Conservation (phyloP, 176 grass and related monocot genomes). For the Carex littledalei region DNA sequence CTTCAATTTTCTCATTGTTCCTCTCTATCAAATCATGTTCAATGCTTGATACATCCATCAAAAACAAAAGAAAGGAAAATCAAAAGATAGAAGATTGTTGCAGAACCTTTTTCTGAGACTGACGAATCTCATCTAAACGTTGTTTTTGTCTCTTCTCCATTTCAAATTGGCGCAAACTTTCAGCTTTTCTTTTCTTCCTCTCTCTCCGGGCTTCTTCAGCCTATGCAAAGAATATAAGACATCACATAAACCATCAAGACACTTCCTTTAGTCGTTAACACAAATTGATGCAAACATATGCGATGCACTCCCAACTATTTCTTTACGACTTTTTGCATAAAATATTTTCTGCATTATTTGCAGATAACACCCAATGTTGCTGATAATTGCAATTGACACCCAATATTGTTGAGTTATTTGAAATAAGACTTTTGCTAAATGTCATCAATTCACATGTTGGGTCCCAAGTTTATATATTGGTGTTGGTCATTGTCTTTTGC, state of each 20-base stretch:
- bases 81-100: not conserved
- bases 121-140: slow-evolving; percentile 78
- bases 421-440: not conserved
- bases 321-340: not conserved
- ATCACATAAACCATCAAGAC: not conserved
- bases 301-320: not conserved
- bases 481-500: not conserved
- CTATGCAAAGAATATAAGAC: slow-evolving; percentile 26
- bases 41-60: not conserved
- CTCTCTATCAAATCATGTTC: not conserved
- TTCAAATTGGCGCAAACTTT: slow-evolving; percentile 51
- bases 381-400: not conserved
- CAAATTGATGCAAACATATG: not conserved
- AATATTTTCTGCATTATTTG: not conserved
- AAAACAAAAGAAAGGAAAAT: not conserved
- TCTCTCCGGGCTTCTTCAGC: slow-evolving; percentile 69
- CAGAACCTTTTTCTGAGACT: slow-evolving; percentile 74
- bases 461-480: not conserved
- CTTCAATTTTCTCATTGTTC: not conserved
- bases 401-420: not conserved
- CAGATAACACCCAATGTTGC: not conserved
- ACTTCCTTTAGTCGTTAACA: not conserved
- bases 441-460: not conserved
- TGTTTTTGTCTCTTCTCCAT: slow-evolving; percentile 96
- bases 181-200: slow-evolving; percentile 64